Conservation (phyloP, 1,284 basidiomycete species). For the Fomitiporia mediterranea region DNA sequence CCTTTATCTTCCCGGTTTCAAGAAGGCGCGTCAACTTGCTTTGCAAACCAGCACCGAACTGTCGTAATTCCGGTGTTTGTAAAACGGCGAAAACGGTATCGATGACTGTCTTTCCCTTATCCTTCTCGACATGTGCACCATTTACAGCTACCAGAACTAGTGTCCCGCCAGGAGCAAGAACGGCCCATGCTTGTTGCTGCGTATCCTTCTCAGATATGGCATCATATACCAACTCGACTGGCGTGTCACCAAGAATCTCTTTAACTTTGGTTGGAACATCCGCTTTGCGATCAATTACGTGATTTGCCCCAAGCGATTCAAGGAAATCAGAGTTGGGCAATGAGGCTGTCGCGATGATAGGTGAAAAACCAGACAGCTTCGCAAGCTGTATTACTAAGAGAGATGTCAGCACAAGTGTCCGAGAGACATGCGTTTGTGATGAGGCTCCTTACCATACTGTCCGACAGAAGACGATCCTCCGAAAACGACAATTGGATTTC, state of each 20-base stretch:
- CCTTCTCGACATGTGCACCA: constrained; percentile 1
- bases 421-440: not conserved
- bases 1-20: constrained; percentile 6
- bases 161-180: constrained; percentile 25
- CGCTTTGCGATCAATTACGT: constrained; percentile 37
- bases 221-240: constrained; percentile 31
- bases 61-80: not conserved
- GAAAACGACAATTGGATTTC: constrained; percentile 32
- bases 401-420: not conserved
- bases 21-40: constrained; percentile 13
- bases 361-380: constrained; percentile 43
- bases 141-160: constrained; percentile 18
- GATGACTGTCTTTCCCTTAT: constrained; percentile 4
- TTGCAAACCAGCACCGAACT: constrained; percentile 13
- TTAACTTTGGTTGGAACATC: constrained; percentile 22
- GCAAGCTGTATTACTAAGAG: constrained; percentile 39
- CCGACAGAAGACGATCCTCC: constrained; percentile 38
- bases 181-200: constrained; percentile 28
- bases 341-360: constrained; percentile 46
- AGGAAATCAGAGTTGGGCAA: constrained; percentile 37
- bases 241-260: constrained; percentile 16
- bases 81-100: constrained; percentile 6
- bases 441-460: constrained; percentile 25
- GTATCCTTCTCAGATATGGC: constrained; percentile 31
- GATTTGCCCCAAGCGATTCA: constrained; percentile 47